Percentiles rank a stretch among this genome's conserved stretches.
phyloP scores from a whole-genome alignment of 192 early-diverging fungal species.

The Linnemannia zychae region DNA sequence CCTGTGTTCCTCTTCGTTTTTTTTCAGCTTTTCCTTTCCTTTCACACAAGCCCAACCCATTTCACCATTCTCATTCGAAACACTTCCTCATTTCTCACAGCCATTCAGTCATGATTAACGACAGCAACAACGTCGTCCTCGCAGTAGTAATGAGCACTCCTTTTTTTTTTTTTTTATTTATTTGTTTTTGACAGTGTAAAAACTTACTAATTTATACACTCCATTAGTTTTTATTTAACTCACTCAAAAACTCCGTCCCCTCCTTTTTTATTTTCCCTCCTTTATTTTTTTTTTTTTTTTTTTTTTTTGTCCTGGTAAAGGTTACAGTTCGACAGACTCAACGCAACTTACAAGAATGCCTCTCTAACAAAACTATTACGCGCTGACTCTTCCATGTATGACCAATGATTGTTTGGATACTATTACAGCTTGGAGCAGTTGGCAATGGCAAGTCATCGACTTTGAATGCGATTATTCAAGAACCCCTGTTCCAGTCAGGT shows the following conservation, averaged over 20 bases:
- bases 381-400: too few relatives aligned
- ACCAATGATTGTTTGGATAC: background rate
- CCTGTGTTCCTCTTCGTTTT: background rate
- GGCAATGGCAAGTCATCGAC: slow-evolving; percentile 69
- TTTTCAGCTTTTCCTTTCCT: background rate
- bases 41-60: too few relatives aligned
- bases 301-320: too few relatives aligned
- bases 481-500: slow-evolving; percentile 60
- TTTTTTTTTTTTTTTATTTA: background rate
- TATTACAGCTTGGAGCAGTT: slow-evolving; percentile 55
- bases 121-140: slow-evolving; percentile 51
- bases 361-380: too few relatives aligned
- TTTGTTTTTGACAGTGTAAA: too few relatives aligned
- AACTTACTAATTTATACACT: too few relatives aligned
- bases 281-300: background rate
- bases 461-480: slow-evolving; percentile 64
- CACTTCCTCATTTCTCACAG: background rate
- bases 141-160: slow-evolving; percentile 28
- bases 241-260: too few relatives aligned
- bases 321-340: background rate
- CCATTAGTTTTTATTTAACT: too few relatives aligned
- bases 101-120: slow-evolving; percentile 40
- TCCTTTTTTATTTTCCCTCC: background rate
- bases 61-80: slow-evolving; percentile 1
- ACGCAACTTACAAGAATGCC: background rate